These are phyloP conservation scores for Jatropha multifida DNA, from an alignment of 441 rosid genomes.

Conservation along the genomic window DNA sequence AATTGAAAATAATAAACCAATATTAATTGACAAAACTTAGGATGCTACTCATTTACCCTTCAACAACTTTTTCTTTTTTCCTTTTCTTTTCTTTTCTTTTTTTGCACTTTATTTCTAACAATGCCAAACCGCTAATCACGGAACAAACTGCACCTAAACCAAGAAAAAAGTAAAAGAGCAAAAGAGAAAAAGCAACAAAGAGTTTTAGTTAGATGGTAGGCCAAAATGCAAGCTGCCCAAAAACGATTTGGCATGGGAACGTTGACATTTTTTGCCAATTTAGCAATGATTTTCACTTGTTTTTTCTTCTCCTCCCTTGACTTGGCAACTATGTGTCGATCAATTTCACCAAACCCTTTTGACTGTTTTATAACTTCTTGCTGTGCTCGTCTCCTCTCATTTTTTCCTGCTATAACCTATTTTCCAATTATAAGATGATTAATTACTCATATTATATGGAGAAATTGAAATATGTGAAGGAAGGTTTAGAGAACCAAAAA, in stretches of 20 bases:
- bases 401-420: too few species aligned
- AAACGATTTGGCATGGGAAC: not conserved
- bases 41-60: too few species aligned
- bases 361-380: too few species aligned
- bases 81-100: not conserved
- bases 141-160: constrained; percentile 7
- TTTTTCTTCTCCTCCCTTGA: not conserved
- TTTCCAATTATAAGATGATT: too few species aligned
- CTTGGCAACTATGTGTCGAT: not conserved
- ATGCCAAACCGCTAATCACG: constrained; percentile 14
- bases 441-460: too few species aligned
- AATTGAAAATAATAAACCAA: too few species aligned
- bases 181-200: not conserved
- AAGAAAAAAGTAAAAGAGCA: not conserved
- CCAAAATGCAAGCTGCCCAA: constrained; percentile 7
- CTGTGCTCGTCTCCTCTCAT: not conserved
- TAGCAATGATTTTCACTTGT: not conserved
- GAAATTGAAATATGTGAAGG: too few species aligned
- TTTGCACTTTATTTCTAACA: not conserved
- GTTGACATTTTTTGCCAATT: not conserved
- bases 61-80: not conserved
- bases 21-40: too few species aligned
- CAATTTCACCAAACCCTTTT: not conserved
- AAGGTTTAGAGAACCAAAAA: not conserved
- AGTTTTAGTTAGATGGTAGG: not conserved